These are phyloP conservation scores for Ciborinia camelliae DNA, from an alignment of 2,329 filamentous ascomycete genomes.

Conservation along the genomic window DNA sequence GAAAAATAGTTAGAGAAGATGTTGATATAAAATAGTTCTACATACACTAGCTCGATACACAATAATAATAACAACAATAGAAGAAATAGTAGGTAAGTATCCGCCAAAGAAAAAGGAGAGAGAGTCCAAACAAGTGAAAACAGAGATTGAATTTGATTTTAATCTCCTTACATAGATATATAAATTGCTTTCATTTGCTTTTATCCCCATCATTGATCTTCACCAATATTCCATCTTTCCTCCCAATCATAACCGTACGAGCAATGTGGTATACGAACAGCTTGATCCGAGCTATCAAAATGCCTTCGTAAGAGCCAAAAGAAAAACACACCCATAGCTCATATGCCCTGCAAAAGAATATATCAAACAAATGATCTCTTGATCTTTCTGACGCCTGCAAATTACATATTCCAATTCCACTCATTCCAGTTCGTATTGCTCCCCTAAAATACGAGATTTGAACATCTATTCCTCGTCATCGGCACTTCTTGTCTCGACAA, in stretches of 20 bases:
- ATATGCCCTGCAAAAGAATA: not conserved
- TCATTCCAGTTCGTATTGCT: not conserved
- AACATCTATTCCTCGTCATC: constrained; percentile 26
- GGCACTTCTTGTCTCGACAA: constrained; percentile 33
- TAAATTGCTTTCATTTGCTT: not conserved
- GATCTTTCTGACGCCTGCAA: constrained; percentile 6
- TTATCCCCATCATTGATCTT: not conserved
- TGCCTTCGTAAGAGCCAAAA: not conserved
- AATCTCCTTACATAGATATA: not conserved
- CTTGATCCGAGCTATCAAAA: not conserved
- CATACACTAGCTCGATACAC: no score
- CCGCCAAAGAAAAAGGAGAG: not conserved
- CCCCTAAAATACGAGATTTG: not conserved
- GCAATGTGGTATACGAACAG: not conserved
- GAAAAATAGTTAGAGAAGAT: not conserved
- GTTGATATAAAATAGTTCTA: no score
- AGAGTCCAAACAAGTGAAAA: not conserved
- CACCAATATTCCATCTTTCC: not conserved
- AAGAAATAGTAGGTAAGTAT: not conserved
- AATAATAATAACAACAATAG: no score
- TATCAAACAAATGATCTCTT: not conserved
- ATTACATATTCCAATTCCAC: constrained; percentile 13
- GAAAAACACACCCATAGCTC: not conserved
- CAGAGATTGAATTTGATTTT: not conserved
- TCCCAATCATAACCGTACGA: not conserved